These are phyloP conservation scores for Leavenworthia alabamica DNA, from an alignment of 345 rosid genomes.

Conservation along the genomic window DNA sequence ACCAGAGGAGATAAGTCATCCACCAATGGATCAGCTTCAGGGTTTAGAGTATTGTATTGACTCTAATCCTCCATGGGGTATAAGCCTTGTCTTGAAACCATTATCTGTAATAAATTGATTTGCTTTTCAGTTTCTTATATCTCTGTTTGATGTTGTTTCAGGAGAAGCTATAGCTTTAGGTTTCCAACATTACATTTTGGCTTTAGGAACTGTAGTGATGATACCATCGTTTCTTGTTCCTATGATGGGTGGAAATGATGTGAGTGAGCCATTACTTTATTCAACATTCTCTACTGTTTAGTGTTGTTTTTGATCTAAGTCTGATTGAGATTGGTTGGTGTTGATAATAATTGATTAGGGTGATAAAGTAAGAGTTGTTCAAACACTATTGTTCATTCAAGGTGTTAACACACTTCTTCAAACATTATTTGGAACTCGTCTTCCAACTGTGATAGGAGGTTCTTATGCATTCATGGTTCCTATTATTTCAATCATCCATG, in stretches of 20 bases:
- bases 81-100: background rate
- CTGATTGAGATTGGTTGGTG: conserved; percentile 13
- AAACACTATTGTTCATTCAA: conserved; percentile 83
- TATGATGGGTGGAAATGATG: conserved; percentile 90
- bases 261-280: conserved; percentile 44
- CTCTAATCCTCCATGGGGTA: conserved; percentile 99
- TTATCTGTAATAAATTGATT: background rate
- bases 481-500: conserved; percentile 78
- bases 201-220: conserved; percentile 98
- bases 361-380: conserved; percentile 93
- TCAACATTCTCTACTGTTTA: background rate
- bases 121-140: background rate
- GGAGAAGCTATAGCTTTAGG: conserved; percentile 93
- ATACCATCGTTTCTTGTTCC: conserved; percentile 97
- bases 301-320: background rate
- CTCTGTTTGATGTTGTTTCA: conserved; percentile 32
- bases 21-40: conserved; percentile 97
- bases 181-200: conserved; percentile 89
- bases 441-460: conserved; percentile 94
- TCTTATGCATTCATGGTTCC: conserved; percentile 98
- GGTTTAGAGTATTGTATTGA: conserved; percentile 98
- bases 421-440: conserved; percentile 84
- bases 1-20: conserved; percentile 81
- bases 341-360: conserved; percentile 44
- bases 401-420: conserved; percentile 90